phyloP scores from a whole-genome alignment of 2,329 filamentous ascomycete species.

The Diaporthe sp. region DNA sequence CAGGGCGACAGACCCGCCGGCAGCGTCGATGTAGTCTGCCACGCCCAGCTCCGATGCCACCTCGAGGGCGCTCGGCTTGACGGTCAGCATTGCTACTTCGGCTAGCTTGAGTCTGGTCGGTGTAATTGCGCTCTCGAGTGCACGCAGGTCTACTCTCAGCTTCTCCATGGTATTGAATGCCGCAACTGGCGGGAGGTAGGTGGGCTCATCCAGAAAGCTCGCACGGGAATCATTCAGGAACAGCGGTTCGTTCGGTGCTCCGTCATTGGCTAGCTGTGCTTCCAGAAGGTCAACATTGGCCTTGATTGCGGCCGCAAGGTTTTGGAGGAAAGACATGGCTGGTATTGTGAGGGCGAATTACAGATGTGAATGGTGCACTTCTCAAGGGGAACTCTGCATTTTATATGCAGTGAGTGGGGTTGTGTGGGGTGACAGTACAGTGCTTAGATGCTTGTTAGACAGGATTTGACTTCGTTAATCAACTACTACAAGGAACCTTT shows the following conservation, averaged over 20 bases:
- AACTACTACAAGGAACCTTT: neutral
- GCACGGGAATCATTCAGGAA: neutral
- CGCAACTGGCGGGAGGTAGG: neutral
- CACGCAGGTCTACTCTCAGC: neutral
- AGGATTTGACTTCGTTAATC: neutral
- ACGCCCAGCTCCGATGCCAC: neutral
- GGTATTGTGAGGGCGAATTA: neutral
- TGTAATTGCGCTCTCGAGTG: neutral
- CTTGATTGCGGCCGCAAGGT: conserved; percentile 1
- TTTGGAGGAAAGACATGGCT: neutral
- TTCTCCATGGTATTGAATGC: neutral
- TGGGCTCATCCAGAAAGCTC: neutral
- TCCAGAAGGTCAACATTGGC: neutral
- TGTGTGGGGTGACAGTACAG: neutral
- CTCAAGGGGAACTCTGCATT: neutral
- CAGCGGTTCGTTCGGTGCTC: neutral
- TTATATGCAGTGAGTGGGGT: neutral
- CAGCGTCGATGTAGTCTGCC: neutral
- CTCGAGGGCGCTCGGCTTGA: neutral
- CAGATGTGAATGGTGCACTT: neutral
- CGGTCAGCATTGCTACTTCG: neutral
- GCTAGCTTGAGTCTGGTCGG: neutral
- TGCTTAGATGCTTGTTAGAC: neutral
- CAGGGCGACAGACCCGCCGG: neutral
- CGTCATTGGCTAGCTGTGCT: neutral